phyloP scores from a whole-genome alignment of 352 stramenopile genomes.

The Phytophthora cajani region DNA sequence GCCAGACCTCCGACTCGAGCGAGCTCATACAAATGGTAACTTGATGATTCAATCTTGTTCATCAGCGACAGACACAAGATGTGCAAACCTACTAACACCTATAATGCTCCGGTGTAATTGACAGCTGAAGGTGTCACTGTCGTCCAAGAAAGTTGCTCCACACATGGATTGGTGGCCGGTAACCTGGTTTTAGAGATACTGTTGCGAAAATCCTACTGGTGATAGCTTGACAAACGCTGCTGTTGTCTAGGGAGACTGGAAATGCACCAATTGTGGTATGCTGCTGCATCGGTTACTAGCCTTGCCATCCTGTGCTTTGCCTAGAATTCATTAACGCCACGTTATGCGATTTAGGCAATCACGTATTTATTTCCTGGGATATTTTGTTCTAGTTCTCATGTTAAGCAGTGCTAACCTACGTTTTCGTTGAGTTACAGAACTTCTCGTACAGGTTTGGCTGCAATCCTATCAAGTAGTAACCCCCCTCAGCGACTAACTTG shows the following conservation, averaged over 20 bases:
- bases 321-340: slow-evolving; percentile 12
- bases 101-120: neutral
- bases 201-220: neutral
- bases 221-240: slow-evolving; percentile 9
- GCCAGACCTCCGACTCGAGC: slow-evolving; percentile 33
- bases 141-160: slow-evolving; percentile 55
- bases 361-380: slow-evolving; percentile 41
- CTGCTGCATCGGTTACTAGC: neutral
- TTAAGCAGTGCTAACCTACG: slow-evolving; percentile 14
- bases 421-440: slow-evolving; percentile 48
- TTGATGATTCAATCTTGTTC: neutral
- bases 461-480: neutral
- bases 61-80: neutral
- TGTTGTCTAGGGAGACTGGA: slow-evolving; percentile 71
- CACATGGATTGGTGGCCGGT: slow-evolving; percentile 88
- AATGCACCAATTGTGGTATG: slow-evolving; percentile 76
- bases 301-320: neutral
- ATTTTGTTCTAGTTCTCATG: neutral
- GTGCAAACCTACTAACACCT: slow-evolving; percentile 1
- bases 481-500: slow-evolving; percentile 1
- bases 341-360: slow-evolving; percentile 46
- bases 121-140: slow-evolving; percentile 39
- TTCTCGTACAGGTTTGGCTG: slow-evolving; percentile 66
- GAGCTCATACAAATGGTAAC: slow-evolving; percentile 44
- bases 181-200: slow-evolving; percentile 24